These are phyloP conservation scores for Inga laurina DNA, from an alignment of 306 rosid genomes.

Conservation along the genomic window DNA sequence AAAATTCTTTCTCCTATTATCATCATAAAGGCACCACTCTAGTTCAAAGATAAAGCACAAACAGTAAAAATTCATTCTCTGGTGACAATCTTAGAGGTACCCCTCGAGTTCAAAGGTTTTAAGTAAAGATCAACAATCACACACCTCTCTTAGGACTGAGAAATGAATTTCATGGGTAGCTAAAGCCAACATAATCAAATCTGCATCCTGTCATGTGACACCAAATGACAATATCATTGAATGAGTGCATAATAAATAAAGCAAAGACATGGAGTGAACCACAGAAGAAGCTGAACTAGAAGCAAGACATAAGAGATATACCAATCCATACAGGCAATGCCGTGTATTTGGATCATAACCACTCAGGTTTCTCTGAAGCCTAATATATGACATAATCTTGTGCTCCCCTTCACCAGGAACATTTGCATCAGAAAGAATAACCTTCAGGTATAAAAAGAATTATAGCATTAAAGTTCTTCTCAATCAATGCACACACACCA, in stretches of 20 bases:
- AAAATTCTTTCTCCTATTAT: background rate
- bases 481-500: background rate
- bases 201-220: constrained; percentile 81
- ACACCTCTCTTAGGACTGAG: constrained; percentile 96
- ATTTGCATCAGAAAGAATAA: constrained; percentile 97
- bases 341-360: constrained; percentile 94
- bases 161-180: constrained; percentile 98
- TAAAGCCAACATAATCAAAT: constrained; percentile 94
- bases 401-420: constrained; percentile 99
- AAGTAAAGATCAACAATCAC: constrained; percentile 30
- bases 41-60: constrained; percentile 5
- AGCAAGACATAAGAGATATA: constrained; percentile 64
- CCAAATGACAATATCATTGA: constrained; percentile 27
- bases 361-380: constrained; percentile 93
- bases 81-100: background rate
- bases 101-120: constrained; percentile 23
- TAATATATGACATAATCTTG: constrained; percentile 95
- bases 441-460: constrained; percentile 48
- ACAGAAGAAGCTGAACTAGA: constrained; percentile 12
- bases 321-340: constrained; percentile 99
- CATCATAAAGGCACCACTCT: constrained; percentile 5
- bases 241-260: constrained; percentile 2
- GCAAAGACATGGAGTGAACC: constrained; percentile 9
- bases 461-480: constrained; percentile 11
- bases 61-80: background rate